These are phyloP conservation scores for Amaranthus tricolor DNA, from an alignment of 179 eudicot genomes.

Conservation along the genomic window DNA sequence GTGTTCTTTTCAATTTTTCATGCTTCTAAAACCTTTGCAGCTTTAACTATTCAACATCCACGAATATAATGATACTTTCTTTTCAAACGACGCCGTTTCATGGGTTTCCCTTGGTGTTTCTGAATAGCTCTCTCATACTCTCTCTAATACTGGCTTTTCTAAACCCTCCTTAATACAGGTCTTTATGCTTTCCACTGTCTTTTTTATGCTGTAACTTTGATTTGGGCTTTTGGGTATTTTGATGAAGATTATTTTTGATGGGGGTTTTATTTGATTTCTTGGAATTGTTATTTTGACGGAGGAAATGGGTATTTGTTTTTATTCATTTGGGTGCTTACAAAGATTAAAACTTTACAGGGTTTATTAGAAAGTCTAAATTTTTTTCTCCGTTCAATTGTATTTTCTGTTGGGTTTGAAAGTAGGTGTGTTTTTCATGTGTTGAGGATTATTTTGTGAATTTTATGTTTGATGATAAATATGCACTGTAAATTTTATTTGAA, in stretches of 20 bases:
- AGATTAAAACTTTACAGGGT: neutral
- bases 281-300: conserved; percentile 10
- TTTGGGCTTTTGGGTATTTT: neutral
- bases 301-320: neutral
- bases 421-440: neutral
- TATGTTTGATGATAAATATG: neutral
- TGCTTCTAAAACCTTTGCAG: conserved; percentile 35
- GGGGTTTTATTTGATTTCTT: neutral
- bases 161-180: conserved; percentile 87
- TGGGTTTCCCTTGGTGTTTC: conserved; percentile 77
- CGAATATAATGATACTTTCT: conserved; percentile 46
- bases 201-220: neutral
- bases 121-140: conserved; percentile 52
- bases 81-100: conserved; percentile 66
- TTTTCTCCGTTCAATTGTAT: neutral
- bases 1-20: conserved; percentile 6
- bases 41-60: conserved; percentile 23
- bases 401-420: neutral
- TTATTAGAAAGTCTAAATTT: neutral
- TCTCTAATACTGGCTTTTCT: conserved; percentile 50
- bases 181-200: neutral
- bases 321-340: neutral
- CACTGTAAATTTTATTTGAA: neutral
- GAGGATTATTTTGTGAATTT: neutral
- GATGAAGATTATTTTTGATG: neutral